Base-by-base conservation (phyloP, 768 basidiomycete species). In the Trametes villosa region DNA sequence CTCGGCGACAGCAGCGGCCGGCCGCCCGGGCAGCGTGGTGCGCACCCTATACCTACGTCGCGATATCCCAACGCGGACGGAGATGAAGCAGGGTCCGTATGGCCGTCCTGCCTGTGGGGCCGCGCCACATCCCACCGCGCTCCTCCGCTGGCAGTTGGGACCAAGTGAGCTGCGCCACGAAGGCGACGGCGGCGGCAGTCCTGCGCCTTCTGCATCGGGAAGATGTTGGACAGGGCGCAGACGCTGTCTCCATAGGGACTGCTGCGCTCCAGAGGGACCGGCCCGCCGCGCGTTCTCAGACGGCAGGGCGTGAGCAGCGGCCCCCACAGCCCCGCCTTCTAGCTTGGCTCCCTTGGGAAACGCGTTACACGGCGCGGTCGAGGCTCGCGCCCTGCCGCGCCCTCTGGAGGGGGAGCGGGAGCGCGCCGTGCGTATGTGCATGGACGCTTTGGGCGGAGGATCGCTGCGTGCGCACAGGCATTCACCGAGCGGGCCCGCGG, bases 271-370 rank as follows among this genome's bases (percentile, higher is more conserved):
- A 47, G 58, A 46, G 36, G 26, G 2, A 22, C 33, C 59, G 27
- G 44, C 11, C 34, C 51, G 34, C 27, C 50, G n/a, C 22, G 20
- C 45, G 52, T 48, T 26, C 51, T 11, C 42, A 55, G 31, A 55
- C 53, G 53, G 53, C 36, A 47, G 38, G 31, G 48, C 53, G 60
- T 55, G 60, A 31, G 55, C 31, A 31, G 42, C 29, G 53, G 44
- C 46, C 40, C 15, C 60, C 60, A 61, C 60, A 49, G 60, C 53
- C 60, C 55, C 53, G 38, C 11, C 34, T 41, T 53, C 59, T 33
- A 46, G 59, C 46, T 49, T 60, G 52, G 51, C 51, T 12, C 36
- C 36, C 36, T 38, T 18, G 41, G 41, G 22, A 22, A 18, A 50
- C 33, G 15, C 34, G n/a, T 24, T 29, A 40, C 9, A 47, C 40